A percentile compares a stretch with the other conserved stretches of the same genome.
Conservation (phyloP, 495 filamentous ascomycete species). For the Aspergillus panamensis region DNA sequence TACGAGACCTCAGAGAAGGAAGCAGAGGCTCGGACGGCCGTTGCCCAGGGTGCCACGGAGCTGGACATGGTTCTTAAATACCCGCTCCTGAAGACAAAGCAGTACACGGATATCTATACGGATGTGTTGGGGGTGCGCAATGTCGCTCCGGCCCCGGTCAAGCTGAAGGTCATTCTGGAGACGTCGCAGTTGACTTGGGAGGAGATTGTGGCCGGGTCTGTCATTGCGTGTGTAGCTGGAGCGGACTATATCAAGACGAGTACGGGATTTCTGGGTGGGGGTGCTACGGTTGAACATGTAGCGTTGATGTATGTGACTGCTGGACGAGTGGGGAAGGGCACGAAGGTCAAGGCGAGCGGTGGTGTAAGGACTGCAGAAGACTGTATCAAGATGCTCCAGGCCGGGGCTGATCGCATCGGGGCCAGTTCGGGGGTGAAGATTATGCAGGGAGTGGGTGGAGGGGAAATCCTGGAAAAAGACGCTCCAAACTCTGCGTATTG, state of each 20-base stretch:
- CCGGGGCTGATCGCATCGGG: conserved; percentile 63
- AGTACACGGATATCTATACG: conserved; percentile 51
- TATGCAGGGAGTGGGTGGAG: conserved; percentile 44
- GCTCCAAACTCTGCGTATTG: conserved; percentile 17
- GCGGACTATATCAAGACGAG: conserved; percentile 69
- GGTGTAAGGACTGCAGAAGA: conserved; percentile 55
- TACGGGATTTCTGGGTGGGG: conserved; percentile 62
- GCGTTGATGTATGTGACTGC: conserved; percentile 52
- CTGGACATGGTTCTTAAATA: conserved; percentile 69
- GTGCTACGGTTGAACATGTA: conserved; percentile 55
- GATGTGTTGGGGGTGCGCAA: conserved; percentile 56
- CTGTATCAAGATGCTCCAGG: conserved; percentile 56
- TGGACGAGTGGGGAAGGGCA: conserved; percentile 35
- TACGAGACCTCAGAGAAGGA: conserved; percentile 50
- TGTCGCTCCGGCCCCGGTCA: conserved; percentile 45
- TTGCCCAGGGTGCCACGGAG: conserved; percentile 56
- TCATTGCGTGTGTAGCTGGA: conserved; percentile 55
- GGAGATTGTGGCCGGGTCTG: conserved; percentile 57
- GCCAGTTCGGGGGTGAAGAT: conserved; percentile 58
- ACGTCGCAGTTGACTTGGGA: conserved; percentile 53
- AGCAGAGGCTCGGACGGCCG: conserved; percentile 53
- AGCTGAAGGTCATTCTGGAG: conserved; percentile 66
- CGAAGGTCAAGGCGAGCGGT: conserved; percentile 64
- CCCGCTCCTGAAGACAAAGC: conserved; percentile 45
- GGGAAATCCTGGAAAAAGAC: conserved; percentile 7